phyloP scores from a whole-genome alignment of 2,329 filamentous ascomycete genomes.

The Paecilomyces fulvus region DNA sequence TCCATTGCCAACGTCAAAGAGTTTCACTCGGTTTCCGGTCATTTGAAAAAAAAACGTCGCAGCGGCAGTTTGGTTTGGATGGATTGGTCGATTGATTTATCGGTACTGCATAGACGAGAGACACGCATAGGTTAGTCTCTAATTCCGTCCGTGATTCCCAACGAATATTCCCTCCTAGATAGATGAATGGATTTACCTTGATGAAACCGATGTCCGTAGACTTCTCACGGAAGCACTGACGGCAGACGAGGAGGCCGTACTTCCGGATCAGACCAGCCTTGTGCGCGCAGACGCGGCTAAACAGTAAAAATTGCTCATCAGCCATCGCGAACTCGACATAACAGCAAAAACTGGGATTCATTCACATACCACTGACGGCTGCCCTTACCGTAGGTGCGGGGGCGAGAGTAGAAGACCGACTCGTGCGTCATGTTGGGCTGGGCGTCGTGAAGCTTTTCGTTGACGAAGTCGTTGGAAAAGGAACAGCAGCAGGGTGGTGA shows the following conservation, averaged over 20 bases:
- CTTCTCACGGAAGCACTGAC: conserved; percentile 60
- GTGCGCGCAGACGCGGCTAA: conserved; percentile 82
- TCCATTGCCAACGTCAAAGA: neutral
- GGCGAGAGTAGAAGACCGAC: conserved; percentile 98
- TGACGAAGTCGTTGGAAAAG: neutral
- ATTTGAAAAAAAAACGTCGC: neutral
- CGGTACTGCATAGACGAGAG: neutral
- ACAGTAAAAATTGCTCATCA: conserved; percentile 7
- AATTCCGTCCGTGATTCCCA: neutral
- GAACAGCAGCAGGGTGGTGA: neutral
- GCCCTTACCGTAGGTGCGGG: conserved; percentile 87
- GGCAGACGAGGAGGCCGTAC: conserved; percentile 73
- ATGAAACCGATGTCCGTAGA: conserved; percentile 58
- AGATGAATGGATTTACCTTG: conserved; percentile 43
- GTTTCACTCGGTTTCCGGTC: neutral
- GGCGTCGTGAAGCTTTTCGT: neutral
- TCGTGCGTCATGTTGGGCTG: conserved; percentile 70
- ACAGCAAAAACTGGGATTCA: conserved; percentile 11
- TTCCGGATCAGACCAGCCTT: conserved; percentile 99
- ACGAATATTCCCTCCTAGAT: neutral
- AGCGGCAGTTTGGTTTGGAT: neutral
- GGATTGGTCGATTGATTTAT: neutral
- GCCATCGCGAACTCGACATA: conserved; percentile 10
- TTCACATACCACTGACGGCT: conserved; percentile 76
- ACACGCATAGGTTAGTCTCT: neutral